phyloP scores from a whole-genome alignment of 208 protist genomes.

The Acanthamoeba quina region DNA sequence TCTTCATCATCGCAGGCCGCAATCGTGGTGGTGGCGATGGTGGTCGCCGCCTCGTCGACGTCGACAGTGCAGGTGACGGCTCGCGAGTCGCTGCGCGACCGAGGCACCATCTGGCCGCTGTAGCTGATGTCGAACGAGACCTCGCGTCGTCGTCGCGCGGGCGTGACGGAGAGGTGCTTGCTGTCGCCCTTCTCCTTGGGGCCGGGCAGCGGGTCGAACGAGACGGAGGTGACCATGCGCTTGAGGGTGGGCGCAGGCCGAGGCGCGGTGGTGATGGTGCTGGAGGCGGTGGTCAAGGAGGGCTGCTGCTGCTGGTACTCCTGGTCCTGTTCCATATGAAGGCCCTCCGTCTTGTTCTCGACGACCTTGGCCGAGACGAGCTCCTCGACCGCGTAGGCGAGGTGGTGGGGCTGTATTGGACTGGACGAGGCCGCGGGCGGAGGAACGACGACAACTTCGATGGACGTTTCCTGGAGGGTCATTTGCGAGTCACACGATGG shows the following conservation, averaged over 20 bases:
- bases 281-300: background rate
- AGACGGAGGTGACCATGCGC: background rate
- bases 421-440: background rate
- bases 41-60: background rate
- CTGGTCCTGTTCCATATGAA: background rate
- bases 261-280: background rate
- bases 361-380: background rate
- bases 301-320: background rate
- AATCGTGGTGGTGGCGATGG: too few species aligned
- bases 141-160: background rate
- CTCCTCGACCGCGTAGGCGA: background rate
- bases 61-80: background rate
- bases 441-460: background rate
- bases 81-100: background rate
- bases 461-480: background rate
- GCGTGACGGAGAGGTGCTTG: background rate
- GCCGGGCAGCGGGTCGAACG: background rate
- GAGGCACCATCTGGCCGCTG: background rate
- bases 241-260: background rate
- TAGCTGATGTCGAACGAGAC: constrained; percentile 25
- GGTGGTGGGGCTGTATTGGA: background rate
- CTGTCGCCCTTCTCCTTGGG: background rate
- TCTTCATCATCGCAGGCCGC: background rate
- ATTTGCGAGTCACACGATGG: background rate
- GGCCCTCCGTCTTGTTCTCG: background rate